Base-by-base conservation (phyloP, 78 protist genomes). In the Blattamonas nauphoetae region DNA sequence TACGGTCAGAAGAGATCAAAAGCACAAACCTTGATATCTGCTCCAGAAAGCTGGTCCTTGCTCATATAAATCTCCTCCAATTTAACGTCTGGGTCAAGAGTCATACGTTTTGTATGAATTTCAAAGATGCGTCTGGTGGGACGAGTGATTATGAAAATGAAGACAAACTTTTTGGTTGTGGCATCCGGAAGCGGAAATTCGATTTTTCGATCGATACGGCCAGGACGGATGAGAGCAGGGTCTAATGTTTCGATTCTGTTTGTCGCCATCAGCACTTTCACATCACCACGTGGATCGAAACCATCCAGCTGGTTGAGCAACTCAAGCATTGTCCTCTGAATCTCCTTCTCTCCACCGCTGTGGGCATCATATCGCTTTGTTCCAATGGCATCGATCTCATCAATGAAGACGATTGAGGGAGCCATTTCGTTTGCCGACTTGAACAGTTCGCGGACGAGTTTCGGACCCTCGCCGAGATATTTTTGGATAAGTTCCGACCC, bases 361-460 rank as follows among this genome's bases (percentile, higher is more conserved):
- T 91, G 93, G 2, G 98, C 81, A 86, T 97, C 98, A 90, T 96
- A 97, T 44, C 97, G 85, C 88, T 98, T 98, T 64, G 98, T 97
- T 38, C 99, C 99, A 32, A 98, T 95, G 35, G 99, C 99, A 81
- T 98, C 99, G 55, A 98, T 98, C 89, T 98, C 99, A 89, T 98
- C 99, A 45, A 98, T 98, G 93, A 98, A 98, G 79, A 98, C 98
- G 42, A 98, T 98, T 81, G 98, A 90, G 35, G 99, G 99, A 11
- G 99, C 97, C 77, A 87, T 85, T 83, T 96, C 98, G 45, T 96
- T 95, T 0, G 99, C 99, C 1, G 94, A 94, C 38, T 96, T 89
- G 91, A 97, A 98, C 41, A 96, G 90, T 79, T 97, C 99, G n/a
- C 99, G 93, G 3, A 98, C 99, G 29, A 71, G 45, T 6, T 96